These are phyloP conservation scores for Nymphaea colorata DNA, from an alignment of 164 flowering plant genomes.

Conservation along the genomic window DNA sequence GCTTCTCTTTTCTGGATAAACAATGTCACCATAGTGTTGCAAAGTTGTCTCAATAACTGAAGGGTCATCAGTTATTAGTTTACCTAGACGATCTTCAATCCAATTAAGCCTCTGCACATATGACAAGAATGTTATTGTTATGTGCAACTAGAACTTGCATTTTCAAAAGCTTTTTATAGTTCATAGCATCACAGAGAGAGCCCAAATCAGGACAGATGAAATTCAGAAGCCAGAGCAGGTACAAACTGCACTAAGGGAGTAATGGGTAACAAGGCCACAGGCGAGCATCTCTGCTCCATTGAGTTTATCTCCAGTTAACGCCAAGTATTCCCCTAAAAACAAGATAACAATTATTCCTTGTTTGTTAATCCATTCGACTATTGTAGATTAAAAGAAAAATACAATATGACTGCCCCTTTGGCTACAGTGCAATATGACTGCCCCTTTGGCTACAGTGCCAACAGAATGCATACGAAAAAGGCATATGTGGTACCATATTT, in stretches of 20 bases:
- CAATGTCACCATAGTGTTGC: slow-evolving; percentile 67
- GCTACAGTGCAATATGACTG: no score
- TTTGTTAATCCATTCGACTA: no score
- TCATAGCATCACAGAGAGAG: not conserved
- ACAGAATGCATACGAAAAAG: no score
- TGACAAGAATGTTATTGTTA: not conserved
- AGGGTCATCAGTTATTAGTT: slow-evolving; percentile 71
- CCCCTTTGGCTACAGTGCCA: no score
- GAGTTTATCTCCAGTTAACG: slow-evolving; percentile 84
- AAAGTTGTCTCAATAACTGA: slow-evolving; percentile 56
- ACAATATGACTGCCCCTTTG: no score
- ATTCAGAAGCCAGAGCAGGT: not conserved
- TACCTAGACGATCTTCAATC: slow-evolving; percentile 73
- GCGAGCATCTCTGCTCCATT: slow-evolving; percentile 94
- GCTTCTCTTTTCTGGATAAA: slow-evolving; percentile 58
- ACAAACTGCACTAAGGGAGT: slow-evolving; percentile 52
- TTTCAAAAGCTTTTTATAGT: not conserved
- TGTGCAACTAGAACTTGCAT: not conserved
- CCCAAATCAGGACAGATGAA: no score
- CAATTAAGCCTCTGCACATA: slow-evolving; percentile 46
- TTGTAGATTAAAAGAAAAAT: no score
- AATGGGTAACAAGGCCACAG: slow-evolving; percentile 89
- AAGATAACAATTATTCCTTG: no score
- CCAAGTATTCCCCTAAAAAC: slow-evolving; percentile 80
- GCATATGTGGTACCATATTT: no score